These are phyloP conservation scores for Huntiella omanensis DNA, from an alignment of 2,329 filamentous ascomycete species.

Conservation along the genomic window DNA sequence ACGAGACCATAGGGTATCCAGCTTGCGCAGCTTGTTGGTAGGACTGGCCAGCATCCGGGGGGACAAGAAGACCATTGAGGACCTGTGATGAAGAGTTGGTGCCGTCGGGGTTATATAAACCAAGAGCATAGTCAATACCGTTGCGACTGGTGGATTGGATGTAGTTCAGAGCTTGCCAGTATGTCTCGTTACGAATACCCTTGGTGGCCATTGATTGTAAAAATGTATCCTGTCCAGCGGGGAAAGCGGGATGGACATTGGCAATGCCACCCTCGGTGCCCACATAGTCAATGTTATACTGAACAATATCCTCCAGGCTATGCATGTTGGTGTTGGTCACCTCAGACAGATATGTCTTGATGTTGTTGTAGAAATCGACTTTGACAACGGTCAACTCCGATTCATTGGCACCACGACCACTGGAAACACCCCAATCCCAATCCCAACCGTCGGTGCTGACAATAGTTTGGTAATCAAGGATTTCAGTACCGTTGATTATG, in stretches of 20 bases:
- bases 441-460: constrained; percentile 52
- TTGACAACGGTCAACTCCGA: constrained; percentile 58
- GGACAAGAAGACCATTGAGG: constrained; percentile 47
- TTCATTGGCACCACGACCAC: constrained; percentile 44
- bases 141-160: constrained; percentile 38
- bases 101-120: constrained; percentile 16
- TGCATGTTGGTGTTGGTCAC: constrained; percentile 41
- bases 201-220: constrained; percentile 40
- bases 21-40: constrained; percentile 57
- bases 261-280: constrained; percentile 49
- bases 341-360: constrained; percentile 42
- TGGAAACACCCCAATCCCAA: constrained; percentile 46
- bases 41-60: constrained; percentile 47
- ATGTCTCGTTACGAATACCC: constrained; percentile 44
- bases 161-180: constrained; percentile 47
- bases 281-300: constrained; percentile 43
- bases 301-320: constrained; percentile 44
- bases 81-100: constrained; percentile 10
- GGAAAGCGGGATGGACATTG: constrained; percentile 39
- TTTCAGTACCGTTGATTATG: constrained; percentile 50
- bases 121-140: constrained; percentile 51
- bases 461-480: constrained; percentile 41
- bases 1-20: constrained; percentile 52
- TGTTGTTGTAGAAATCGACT: constrained; percentile 46
- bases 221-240: constrained; percentile 54